Percentiles rank a stretch among this genome's conserved stretches.
Conservation (phyloP, 257 asterid genomes). For the Solanum chmielewskii region DNA sequence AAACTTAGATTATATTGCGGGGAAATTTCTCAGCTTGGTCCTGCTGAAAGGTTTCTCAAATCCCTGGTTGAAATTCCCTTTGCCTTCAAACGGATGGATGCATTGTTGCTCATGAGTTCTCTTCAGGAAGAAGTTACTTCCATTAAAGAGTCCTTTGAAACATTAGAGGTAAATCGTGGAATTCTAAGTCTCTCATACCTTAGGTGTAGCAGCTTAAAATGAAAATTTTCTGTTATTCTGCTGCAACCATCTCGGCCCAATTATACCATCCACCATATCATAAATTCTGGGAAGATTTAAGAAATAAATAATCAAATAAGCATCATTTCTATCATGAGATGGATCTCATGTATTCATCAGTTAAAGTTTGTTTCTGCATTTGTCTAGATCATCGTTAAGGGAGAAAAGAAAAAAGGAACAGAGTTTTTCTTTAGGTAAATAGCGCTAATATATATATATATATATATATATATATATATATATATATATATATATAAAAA, state of each 20-base stretch:
- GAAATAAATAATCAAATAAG: neutral
- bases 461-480: no score
- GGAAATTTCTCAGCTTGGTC: slow-evolving; percentile 61
- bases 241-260: neutral
- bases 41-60: slow-evolving; percentile 77
- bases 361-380: neutral
- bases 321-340: neutral
- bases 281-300: neutral
- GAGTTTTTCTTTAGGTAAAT: neutral
- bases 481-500: neutral
- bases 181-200: slow-evolving; percentile 17
- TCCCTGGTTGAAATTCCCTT: slow-evolving; percentile 64
- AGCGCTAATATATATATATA: neutral
- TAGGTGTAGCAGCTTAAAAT: neutral
- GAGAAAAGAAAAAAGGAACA: neutral
- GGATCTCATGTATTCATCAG: neutral
- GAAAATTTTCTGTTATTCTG: neutral
- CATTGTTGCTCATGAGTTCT: slow-evolving; percentile 53
- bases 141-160: slow-evolving; percentile 45
- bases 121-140: slow-evolving; percentile 63
- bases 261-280: neutral
- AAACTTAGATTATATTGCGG: slow-evolving; percentile 67
- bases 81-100: slow-evolving; percentile 73
- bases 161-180: slow-evolving; percentile 71
- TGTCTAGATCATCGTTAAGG: neutral